Evolutionary conservation across 164 flowering plant genomes (phyloP).

Genomic region (Amborella trichopoda): DNA sequence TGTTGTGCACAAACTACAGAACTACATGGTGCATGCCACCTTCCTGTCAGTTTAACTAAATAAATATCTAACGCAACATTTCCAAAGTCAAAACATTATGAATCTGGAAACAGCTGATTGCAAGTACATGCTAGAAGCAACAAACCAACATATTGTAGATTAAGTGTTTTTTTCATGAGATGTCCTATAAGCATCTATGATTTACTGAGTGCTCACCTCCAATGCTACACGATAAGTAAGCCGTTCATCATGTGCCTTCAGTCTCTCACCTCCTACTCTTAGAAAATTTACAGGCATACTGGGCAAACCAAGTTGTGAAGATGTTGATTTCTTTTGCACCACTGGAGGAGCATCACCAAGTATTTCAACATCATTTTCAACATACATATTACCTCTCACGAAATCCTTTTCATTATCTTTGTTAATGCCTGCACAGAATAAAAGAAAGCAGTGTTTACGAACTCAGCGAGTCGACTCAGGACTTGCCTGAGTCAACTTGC

Average conservation of each 20-base stretch:
- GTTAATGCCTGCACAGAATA: too few species aligned
- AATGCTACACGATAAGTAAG: constrained; percentile 35
- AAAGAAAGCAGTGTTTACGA: too few species aligned
- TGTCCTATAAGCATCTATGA: not conserved
- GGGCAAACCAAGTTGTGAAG: not conserved
- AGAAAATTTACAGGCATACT: not conserved
- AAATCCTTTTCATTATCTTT: constrained; percentile 1
- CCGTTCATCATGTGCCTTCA: constrained; percentile 32
- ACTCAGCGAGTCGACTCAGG: too few species aligned
- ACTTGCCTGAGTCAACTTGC: too few species aligned
- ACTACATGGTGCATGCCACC: too few species aligned
- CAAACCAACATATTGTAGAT: not conserved
- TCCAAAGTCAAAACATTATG: not conserved
- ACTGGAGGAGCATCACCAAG: not conserved
- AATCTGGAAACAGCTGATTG: not conserved
- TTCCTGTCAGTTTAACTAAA: not conserved
- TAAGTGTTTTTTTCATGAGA: not conserved
- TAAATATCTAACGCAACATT: not conserved
- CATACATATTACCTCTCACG: not conserved
- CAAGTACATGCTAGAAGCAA: not conserved
- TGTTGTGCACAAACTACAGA: too few species aligned
- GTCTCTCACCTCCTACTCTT: not conserved
- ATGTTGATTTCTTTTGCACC: not conserved
- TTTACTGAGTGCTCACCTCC: constrained; percentile 33
- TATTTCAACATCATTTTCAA: not conserved